Evolutionary conservation across 495 filamentous ascomycete genomes (phyloP).

Genomic region (Podospora didyma): DNA sequence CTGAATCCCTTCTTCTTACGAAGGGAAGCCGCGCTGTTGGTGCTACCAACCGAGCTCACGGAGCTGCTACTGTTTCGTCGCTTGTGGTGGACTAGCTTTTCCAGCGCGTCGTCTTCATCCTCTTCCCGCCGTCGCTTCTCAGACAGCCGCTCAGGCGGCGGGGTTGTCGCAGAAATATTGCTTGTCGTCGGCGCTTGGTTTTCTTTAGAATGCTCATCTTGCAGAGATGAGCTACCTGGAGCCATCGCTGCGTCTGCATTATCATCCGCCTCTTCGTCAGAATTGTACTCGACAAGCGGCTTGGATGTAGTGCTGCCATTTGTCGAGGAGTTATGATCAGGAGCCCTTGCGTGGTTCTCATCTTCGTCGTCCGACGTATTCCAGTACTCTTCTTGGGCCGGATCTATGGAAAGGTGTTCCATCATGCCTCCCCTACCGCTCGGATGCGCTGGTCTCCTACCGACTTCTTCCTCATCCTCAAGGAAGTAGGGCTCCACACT

Average conservation of each 20-base stretch:
- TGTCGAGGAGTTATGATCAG: constrained; percentile 22
- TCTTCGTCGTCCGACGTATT: constrained; percentile 89
- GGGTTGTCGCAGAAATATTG: constrained; percentile 28
- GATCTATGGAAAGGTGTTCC: constrained; percentile 66
- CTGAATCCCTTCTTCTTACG: constrained; percentile 22
- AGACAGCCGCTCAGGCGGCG: constrained; percentile 72
- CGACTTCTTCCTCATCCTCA: constrained; percentile 46
- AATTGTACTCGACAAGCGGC: constrained; percentile 85
- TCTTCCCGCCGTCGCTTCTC: constrained; percentile 91
- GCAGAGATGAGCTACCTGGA: constrained; percentile 13
- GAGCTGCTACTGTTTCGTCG: constrained; percentile 52
- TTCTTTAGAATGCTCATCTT: constrained; percentile 55
- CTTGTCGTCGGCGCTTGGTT: constrained; percentile 22
- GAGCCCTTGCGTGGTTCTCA: constrained; percentile 39
- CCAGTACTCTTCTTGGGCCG: constrained; percentile 90
- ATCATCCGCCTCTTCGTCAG: constrained; percentile 71
- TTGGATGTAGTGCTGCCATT: constrained; percentile 55
- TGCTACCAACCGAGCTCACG: not conserved
- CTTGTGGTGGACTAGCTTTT: constrained; percentile 67
- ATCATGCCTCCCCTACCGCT: constrained; percentile 59
- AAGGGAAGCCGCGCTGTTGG: constrained; percentile 3
- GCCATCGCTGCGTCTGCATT: constrained; percentile 45
- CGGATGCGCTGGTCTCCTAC: constrained; percentile 51
- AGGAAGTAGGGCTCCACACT: constrained; percentile 51
- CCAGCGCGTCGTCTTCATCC: constrained; percentile 77